Conservation (phyloP, 805 yeast genomes). For the Wickerhamomyces queroliae region DNA sequence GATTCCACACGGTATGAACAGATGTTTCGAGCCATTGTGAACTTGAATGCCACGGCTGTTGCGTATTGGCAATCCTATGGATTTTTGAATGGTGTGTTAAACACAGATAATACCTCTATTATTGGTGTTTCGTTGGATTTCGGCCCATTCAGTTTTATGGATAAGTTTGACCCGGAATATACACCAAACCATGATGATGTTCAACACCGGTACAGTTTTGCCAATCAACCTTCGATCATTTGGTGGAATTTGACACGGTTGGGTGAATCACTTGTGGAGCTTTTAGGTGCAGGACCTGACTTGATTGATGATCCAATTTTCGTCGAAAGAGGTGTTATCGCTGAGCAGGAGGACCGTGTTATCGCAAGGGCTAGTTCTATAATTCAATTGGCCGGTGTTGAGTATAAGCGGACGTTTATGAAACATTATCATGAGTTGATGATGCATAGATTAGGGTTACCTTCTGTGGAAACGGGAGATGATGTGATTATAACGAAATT, state of each 20-base stretch:
- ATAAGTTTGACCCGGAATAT: slow-evolving; percentile 70
- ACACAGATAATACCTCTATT: slow-evolving; percentile 92
- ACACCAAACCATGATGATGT: slow-evolving; percentile 91
- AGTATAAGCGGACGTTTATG: slow-evolving; percentile 59
- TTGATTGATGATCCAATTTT: slow-evolving; percentile 38
- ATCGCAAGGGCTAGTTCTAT: slow-evolving; percentile 57
- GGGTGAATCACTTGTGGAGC: slow-evolving; percentile 78
- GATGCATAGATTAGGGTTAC: slow-evolving; percentile 65
- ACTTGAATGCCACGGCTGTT: slow-evolving; percentile 69
- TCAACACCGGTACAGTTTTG: slow-evolving; percentile 63
- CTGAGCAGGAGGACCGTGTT: slow-evolving; percentile 45
- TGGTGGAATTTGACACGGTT: slow-evolving; percentile 91
- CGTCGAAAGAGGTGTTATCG: slow-evolving; percentile 35
- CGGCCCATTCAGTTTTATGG: slow-evolving; percentile 93
- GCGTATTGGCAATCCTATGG: slow-evolving; percentile 92
- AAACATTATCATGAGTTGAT: slow-evolving; percentile 51
- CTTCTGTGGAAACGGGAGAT: slow-evolving; percentile 32
- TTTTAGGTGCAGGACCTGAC: slow-evolving; percentile 66
- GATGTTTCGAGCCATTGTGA: slow-evolving; percentile 64
- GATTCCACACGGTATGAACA: slow-evolving; percentile 57
- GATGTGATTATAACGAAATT: slow-evolving; percentile 29
- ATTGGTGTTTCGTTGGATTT: slow-evolving; percentile 85
- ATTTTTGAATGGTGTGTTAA: slow-evolving; percentile 87
- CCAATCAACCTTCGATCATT: slow-evolving; percentile 78
- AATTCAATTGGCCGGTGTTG: slow-evolving; percentile 58